Evolutionary conservation across 148 eudicot species (phyloP).

Genomic region (Beta vulgaris): DNA sequence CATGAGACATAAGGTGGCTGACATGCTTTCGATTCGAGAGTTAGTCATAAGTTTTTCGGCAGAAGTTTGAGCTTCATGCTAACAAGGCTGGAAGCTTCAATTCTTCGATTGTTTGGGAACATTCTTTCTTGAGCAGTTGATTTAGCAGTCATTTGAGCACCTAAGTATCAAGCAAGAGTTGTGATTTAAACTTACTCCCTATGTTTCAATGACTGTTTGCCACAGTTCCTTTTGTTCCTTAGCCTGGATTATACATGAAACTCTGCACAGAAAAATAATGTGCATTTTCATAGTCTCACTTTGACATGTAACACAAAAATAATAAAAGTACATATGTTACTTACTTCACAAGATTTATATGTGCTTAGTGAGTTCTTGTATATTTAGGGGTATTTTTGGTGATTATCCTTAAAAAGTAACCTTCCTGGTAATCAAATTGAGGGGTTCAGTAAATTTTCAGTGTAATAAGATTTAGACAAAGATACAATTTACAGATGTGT

Average conservation of each 20-base stretch:
- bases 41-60: neutral
- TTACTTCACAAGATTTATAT: slow-evolving; percentile 12
- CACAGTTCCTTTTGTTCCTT: slow-evolving; percentile 16
- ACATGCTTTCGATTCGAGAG: neutral
- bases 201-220: slow-evolving; percentile 24
- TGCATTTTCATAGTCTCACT: slow-evolving; percentile 23
- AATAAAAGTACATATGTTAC: slow-evolving; percentile 31
- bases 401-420: no score
- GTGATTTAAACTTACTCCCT: neutral
- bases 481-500: neutral
- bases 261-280: slow-evolving; percentile 20
- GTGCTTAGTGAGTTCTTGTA: no score
- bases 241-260: slow-evolving; percentile 14
- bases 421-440: no score
- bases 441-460: no score
- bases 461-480: no score
- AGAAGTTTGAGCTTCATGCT: neutral
- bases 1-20: neutral
- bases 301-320: slow-evolving; percentile 12
- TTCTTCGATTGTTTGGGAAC: slow-evolving; percentile 1
- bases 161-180: slow-evolving; percentile 6
- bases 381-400: neutral
- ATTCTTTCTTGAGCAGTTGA: slow-evolving; percentile 15
- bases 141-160: slow-evolving; percentile 26
- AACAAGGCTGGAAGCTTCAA: neutral